Evolutionary conservation across 805 yeast genomes (phyloP).

Genomic region (Lipomyces mesembrius): DNA sequence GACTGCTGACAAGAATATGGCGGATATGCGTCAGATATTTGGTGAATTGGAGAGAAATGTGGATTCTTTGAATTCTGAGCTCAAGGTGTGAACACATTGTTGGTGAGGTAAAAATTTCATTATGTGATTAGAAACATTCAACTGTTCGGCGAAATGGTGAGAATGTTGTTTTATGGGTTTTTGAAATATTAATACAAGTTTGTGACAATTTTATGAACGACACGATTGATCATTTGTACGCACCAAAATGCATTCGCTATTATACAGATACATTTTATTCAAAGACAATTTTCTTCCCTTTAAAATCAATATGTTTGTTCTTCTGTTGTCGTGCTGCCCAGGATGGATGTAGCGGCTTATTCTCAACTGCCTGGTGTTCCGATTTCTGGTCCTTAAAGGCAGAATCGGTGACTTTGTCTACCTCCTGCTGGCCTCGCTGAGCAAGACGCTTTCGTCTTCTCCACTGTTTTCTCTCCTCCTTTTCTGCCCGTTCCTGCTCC

Average conservation of each 20-base stretch:
- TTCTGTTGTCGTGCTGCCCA: slow-evolving; percentile 90
- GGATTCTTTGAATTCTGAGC: slow-evolving; percentile 5
- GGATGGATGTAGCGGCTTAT: slow-evolving; percentile 80
- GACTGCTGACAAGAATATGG: neutral
- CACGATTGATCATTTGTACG: too few relatives aligned
- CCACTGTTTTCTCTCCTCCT: slow-evolving; percentile 60
- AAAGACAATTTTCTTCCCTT: slow-evolving; percentile 84
- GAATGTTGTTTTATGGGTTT: neutral
- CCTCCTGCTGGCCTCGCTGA: slow-evolving; percentile 11
- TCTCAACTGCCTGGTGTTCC: slow-evolving; percentile 8
- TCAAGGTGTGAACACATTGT: neutral
- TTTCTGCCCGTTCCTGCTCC: slow-evolving; percentile 57
- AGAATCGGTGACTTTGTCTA: slow-evolving; percentile 14
- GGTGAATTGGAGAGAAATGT: slow-evolving; percentile 9
- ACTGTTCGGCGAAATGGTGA: neutral
- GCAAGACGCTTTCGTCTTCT: slow-evolving; percentile 20
- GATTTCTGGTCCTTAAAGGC: slow-evolving; percentile 7
- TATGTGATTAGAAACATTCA: neutral
- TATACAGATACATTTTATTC: slow-evolving; percentile 47
- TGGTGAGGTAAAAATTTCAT: neutral
- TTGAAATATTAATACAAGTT: neutral
- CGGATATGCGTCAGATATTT: slow-evolving; percentile 4
- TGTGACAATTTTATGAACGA: neutral
- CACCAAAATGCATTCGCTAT: neutral
- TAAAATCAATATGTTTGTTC: slow-evolving; percentile 61